A percentile compares a stretch with the other conserved stretches of the same genome.
These are phyloP conservation scores for Psilocybe cubensis DNA, from an alignment of 768 basidiomycete genomes.

Conservation along the genomic window DNA sequence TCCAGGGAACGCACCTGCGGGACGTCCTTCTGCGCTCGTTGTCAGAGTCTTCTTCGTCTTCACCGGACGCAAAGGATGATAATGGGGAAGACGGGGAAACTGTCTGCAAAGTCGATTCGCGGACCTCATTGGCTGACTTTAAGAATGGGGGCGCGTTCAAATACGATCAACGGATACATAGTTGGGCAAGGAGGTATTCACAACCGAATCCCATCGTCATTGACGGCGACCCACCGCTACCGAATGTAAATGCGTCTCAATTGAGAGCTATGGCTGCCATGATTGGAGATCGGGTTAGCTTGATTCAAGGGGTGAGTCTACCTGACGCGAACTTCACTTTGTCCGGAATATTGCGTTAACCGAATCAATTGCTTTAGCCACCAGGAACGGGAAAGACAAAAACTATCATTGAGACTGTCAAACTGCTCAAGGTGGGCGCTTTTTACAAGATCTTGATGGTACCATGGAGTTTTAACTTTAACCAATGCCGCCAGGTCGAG, in stretches of 20 bases:
- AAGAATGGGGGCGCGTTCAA: slow-evolving; percentile 51
- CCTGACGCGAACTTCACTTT: not conserved
- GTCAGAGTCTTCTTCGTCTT: not conserved
- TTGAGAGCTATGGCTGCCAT: slow-evolving; percentile 83
- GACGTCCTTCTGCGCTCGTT: slow-evolving; percentile 71
- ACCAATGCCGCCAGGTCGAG: slow-evolving; percentile 48
- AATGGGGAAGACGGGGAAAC: slow-evolving; percentile 4
- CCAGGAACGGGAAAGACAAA: slow-evolving; percentile 94
- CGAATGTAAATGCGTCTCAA: slow-evolving; percentile 75
- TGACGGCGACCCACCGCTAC: slow-evolving; percentile 77
- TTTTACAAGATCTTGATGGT: not conserved
- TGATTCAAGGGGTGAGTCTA: slow-evolving; percentile 82
- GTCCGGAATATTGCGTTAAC: not conserved
- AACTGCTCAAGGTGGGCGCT: slow-evolving; percentile 67
- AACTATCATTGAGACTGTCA: slow-evolving; percentile 86
- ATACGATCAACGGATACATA: slow-evolving; percentile 75
- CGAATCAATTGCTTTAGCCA: slow-evolving; percentile 51
- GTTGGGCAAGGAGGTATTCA: slow-evolving; percentile 79
- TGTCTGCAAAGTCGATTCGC: not conserved
- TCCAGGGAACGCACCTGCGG: slow-evolving; percentile 74
- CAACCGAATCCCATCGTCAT: slow-evolving; percentile 59
- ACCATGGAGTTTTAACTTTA: too few relatives aligned
- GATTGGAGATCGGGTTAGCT: slow-evolving; percentile 76
- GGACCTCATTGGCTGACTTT: not conserved
- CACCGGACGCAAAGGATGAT: not conserved